These are phyloP conservation scores for Leccinum aurantiacum DNA, from an alignment of 768 basidiomycete genomes.

Conservation along the genomic window DNA sequence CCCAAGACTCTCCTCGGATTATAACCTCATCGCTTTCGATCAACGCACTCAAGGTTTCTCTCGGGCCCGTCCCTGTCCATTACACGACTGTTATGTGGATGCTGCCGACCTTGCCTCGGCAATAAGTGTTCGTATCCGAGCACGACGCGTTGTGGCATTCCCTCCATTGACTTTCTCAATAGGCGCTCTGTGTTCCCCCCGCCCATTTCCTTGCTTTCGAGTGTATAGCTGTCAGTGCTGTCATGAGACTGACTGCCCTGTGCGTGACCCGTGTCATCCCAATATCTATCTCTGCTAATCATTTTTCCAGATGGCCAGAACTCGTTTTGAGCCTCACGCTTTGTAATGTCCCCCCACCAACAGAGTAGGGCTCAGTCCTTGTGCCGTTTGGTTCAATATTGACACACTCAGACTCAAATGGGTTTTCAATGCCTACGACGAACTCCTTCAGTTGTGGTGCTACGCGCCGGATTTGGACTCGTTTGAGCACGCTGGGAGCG, in stretches of 20 bases:
- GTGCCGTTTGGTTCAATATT: neutral
- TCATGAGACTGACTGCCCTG: constrained; percentile 65
- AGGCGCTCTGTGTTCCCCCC: constrained; percentile 65
- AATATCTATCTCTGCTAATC: constrained; percentile 6
- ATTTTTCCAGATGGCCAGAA: constrained; percentile 61
- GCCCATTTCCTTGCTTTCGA: constrained; percentile 75
- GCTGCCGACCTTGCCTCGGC: constrained; percentile 74
- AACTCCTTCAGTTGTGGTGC: constrained; percentile 62
- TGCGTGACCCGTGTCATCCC: constrained; percentile 37
- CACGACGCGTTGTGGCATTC: neutral
- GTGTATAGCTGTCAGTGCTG: constrained; percentile 52
- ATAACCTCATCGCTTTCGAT: constrained; percentile 77
- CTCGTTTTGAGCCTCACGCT: constrained; percentile 66
- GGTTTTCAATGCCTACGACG: constrained; percentile 61
- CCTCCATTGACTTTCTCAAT: neutral
- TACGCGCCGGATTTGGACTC: constrained; percentile 64
- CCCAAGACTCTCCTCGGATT: constrained; percentile 53
- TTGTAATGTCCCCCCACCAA: constrained; percentile 64
- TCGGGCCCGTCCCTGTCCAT: constrained; percentile 47
- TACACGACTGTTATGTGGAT: constrained; percentile 74
- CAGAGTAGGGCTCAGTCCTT: constrained; percentile 49
- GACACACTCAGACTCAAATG: constrained; percentile 49
- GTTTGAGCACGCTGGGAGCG: constrained; percentile 64
- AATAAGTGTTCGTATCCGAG: constrained; percentile 48
- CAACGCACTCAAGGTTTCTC: constrained; percentile 64